These are phyloP conservation scores for Ophiocordyceps sinensis DNA, from an alignment of 2,329 filamentous ascomycete genomes.

Conservation along the genomic window DNA sequence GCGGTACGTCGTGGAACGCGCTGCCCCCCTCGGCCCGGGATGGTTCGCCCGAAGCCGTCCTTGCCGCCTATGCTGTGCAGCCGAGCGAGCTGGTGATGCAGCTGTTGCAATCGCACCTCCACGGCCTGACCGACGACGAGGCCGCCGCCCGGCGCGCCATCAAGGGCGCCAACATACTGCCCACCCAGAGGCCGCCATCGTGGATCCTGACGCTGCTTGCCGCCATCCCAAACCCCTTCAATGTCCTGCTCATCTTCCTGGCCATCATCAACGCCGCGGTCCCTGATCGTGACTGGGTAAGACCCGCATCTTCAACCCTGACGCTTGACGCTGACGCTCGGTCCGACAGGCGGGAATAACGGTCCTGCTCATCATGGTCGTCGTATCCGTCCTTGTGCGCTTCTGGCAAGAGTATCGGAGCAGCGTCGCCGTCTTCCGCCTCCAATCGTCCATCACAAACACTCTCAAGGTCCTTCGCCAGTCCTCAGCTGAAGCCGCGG, in stretches of 20 bases:
- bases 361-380: constrained; percentile 12
- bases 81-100: constrained; percentile 6
- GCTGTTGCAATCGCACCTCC: constrained; percentile 7
- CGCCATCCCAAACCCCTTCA: constrained; percentile 13
- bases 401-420: constrained; percentile 15
- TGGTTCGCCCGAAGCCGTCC: constrained; percentile 7
- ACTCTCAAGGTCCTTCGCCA: constrained; percentile 8
- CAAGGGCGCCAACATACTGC: constrained; percentile 10
- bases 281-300: constrained; percentile 7
- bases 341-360: constrained; percentile 6
- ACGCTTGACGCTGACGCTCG: not conserved
- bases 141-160: constrained; percentile 8
- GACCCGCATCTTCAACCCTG: not conserved
- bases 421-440: constrained; percentile 10
- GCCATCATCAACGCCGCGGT: constrained; percentile 12
- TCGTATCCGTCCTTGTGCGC: constrained; percentile 11
- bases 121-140: constrained; percentile 10
- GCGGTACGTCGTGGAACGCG: constrained; percentile 3
- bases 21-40: constrained; percentile 4
- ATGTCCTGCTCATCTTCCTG: constrained; percentile 9
- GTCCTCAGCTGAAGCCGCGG: not conserved
- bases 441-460: constrained; percentile 11
- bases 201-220: constrained; percentile 12
- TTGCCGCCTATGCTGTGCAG: constrained; percentile 8
- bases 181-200: constrained; percentile 11